Evolutionary conservation across 176 grass and related monocot species (phyloP).

Genomic region (Sorghum bicolor): Sorghum_bicolor_NCBIv3 NC_012876.2:58332001-58332500

Average conservation of each 20-base stretch:
- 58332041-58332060: too few species aligned
- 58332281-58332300: background rate
- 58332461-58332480: background rate
- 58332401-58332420: slow-evolving; percentile 29
- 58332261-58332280: background rate
- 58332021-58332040: too few species aligned
- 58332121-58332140: too few species aligned
- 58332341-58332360: slow-evolving; percentile 1
- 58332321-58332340: slow-evolving; percentile 12
- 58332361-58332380: slow-evolving; percentile 6
- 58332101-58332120: too few species aligned
- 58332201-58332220: too few species aligned
- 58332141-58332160: too few species aligned
- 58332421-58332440: slow-evolving; percentile 7
- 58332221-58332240: background rate
- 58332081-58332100: too few species aligned
- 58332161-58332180: too few species aligned
- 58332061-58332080: too few species aligned
- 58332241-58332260: background rate
- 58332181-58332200: too few species aligned
- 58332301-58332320: background rate
- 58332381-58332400: background rate
- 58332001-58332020: too few species aligned
- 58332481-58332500: background rate
- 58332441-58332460: background rate